phyloP scores from a whole-genome alignment of 805 yeast species.

The Vanderwaltozyma polyspora region DNA sequence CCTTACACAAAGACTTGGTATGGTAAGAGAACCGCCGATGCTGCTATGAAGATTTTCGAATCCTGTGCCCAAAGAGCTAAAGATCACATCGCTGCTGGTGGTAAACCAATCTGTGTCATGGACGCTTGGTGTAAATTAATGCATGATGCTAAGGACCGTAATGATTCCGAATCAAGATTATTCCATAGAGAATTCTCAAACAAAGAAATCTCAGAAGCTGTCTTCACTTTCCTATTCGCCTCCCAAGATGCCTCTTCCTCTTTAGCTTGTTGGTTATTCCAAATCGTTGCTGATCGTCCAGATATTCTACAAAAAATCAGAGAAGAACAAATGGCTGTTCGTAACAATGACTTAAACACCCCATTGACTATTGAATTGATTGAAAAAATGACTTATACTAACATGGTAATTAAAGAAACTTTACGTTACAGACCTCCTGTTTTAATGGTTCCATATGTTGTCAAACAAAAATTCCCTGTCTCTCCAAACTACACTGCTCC shows the following conservation, averaged over 20 bases:
- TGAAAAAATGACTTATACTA: slow-evolving; percentile 79
- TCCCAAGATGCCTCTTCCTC: slow-evolving; percentile 97
- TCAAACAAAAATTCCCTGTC: slow-evolving; percentile 75
- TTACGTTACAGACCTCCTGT: slow-evolving; percentile 96
- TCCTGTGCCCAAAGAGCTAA: slow-evolving; percentile 83
- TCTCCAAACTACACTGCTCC: slow-evolving; percentile 82
- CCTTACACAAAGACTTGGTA: slow-evolving; percentile 98
- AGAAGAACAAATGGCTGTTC: slow-evolving; percentile 79
- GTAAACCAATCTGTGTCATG: slow-evolving; percentile 77
- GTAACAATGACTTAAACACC: slow-evolving; percentile 60
- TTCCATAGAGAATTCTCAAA: slow-evolving; percentile 74
- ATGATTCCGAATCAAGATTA: slow-evolving; percentile 43
- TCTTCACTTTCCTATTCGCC: slow-evolving; percentile 93
- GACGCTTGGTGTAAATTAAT: slow-evolving; percentile 89
- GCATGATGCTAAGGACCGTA: slow-evolving; percentile 49
- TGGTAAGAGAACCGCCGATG: slow-evolving; percentile 86
- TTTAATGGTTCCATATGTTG: slow-evolving; percentile 94
- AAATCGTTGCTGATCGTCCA: slow-evolving; percentile 89
- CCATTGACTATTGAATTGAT: slow-evolving; percentile 62
- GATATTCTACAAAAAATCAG: slow-evolving; percentile 79
- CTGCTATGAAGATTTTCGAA: slow-evolving; percentile 87
- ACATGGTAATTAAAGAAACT: slow-evolving; percentile 83
- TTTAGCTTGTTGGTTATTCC: slow-evolving; percentile 96
- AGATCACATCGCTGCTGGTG: slow-evolving; percentile 64
- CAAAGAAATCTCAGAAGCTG: slow-evolving; percentile 89